A percentile compares a stretch with the other conserved stretches of the same genome.
Conservation (phyloP, 2,329 filamentous ascomycete species). For the Teratosphaeria gauchensis region DNA sequence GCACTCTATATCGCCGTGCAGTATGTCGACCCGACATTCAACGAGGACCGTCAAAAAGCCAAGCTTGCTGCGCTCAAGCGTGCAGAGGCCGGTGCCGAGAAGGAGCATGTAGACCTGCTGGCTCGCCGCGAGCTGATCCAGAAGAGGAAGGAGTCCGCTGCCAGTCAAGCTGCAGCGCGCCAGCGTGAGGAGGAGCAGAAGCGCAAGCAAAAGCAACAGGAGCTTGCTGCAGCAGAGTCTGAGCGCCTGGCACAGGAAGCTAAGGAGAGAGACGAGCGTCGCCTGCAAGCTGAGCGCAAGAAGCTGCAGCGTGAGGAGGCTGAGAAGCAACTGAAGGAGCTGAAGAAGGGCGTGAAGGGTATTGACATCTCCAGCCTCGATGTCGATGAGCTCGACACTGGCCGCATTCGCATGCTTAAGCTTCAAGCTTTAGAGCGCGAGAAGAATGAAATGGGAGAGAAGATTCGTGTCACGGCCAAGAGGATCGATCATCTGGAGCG, state of each 20-base stretch:
- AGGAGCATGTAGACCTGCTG: conserved; percentile 80
- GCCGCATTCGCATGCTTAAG: conserved; percentile 82
- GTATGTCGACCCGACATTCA: conserved; percentile 87
- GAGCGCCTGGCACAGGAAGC: conserved; percentile 86
- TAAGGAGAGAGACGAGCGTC: conserved; percentile 77
- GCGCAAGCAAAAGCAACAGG: conserved; percentile 77
- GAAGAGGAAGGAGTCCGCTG: conserved; percentile 94
- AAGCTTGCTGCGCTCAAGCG: conserved; percentile 72
- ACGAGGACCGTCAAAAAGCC: conserved; percentile 67
- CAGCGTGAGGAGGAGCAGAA: conserved; percentile 86
- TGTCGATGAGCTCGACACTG: conserved; percentile 52
- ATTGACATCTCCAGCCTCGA: conserved; percentile 84
- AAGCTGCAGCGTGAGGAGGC: conserved; percentile 48
- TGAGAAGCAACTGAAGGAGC: conserved; percentile 86
- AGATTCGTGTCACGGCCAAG: conserved; percentile 84
- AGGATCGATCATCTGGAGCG: conserved; percentile 94
- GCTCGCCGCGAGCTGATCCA: conserved; percentile 84
- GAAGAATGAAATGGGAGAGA: conserved; percentile 92
- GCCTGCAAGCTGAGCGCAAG: conserved; percentile 77
- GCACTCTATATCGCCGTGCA: conserved; percentile 87
- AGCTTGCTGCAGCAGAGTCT: conserved; percentile 81
- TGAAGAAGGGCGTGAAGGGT: conserved; percentile 77
- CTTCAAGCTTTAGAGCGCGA: conserved; percentile 92
- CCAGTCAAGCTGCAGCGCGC: conserved; percentile 74
- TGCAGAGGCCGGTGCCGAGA: conserved; percentile 76